Percentiles rank a stretch among this genome's conserved stretches.
These are phyloP conservation scores for Cyberlindnera meyerae DNA, from an alignment of 805 yeast species.

Conservation along the genomic window DNA sequence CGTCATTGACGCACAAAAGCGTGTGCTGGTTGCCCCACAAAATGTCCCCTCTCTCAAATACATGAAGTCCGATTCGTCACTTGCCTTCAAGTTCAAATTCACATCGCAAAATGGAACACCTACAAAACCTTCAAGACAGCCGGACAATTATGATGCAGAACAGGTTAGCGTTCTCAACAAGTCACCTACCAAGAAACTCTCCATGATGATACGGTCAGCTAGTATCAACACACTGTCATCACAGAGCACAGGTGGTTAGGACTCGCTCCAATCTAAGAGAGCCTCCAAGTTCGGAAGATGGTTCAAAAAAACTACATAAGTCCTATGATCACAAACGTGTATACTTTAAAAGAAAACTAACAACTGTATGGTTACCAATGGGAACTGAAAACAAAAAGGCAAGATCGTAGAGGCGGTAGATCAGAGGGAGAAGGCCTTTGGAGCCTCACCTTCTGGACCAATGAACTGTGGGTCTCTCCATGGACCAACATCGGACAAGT, in stretches of 20 bases:
- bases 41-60: slow-evolving; percentile 12
- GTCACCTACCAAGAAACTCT: slow-evolving; percentile 21
- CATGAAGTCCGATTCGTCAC: slow-evolving; percentile 12
- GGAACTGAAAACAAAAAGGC: too few species aligned
- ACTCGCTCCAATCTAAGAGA: slow-evolving; percentile 3
- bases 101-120: neutral
- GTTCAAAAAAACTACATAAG: slow-evolving; percentile 10
- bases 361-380: too few species aligned
- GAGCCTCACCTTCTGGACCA: slow-evolving; percentile 96
- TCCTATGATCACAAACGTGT: neutral
- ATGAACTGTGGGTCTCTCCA: slow-evolving; percentile 89
- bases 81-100: slow-evolving; percentile 13
- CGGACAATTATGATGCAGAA: slow-evolving; percentile 1
- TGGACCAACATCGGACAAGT: slow-evolving; percentile 89
- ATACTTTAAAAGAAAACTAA: too few species aligned
- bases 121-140: neutral
- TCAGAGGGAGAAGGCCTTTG: slow-evolving; percentile 41
- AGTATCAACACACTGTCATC: slow-evolving; percentile 24
- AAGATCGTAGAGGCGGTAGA: neutral
- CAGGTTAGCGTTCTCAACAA: slow-evolving; percentile 4
- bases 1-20: slow-evolving; percentile 15
- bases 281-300: slow-evolving; percentile 9
- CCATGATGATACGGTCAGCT: slow-evolving; percentile 26
- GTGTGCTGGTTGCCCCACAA: slow-evolving; percentile 7
- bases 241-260: slow-evolving; percentile 1